Conservation (phyloP, 768 basidiomycete genomes). For the Macrolepiota fuliginosa region DNA sequence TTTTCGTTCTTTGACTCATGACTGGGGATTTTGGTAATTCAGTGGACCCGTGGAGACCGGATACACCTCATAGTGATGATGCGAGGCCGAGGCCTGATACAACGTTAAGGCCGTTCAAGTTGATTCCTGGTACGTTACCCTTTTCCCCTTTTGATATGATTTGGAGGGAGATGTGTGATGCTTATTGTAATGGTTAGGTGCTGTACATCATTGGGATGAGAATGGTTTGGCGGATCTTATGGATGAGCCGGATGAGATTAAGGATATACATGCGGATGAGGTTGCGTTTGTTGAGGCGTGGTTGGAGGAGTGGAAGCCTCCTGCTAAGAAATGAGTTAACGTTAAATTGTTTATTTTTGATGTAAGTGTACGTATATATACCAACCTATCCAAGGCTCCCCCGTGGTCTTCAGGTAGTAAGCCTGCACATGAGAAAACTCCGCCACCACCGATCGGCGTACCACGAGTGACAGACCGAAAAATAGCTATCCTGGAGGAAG, state of each 20-base stretch:
- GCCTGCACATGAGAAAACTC: no score
- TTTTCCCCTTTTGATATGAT: no score
- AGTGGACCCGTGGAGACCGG: slow-evolving; percentile 92
- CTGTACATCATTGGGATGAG: slow-evolving; percentile 75
- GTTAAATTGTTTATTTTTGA: not conserved
- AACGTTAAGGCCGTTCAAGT: slow-evolving; percentile 72
- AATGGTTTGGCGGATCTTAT: slow-evolving; percentile 62
- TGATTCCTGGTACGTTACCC: slow-evolving; percentile 71
- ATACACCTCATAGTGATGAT: slow-evolving; percentile 77
- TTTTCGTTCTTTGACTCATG: not conserved
- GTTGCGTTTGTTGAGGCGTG: slow-evolving; percentile 77
- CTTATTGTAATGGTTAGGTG: slow-evolving; percentile 36
- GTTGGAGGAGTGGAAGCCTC: slow-evolving; percentile 49
- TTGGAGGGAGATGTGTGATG: no score
- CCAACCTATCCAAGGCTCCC: no score
- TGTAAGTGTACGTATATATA: no score
- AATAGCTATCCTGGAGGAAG: no score
- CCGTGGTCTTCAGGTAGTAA: no score
- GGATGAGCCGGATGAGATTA: slow-evolving; percentile 76
- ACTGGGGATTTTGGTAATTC: not conserved
- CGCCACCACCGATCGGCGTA: no score
- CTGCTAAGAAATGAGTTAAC: slow-evolving; percentile 16
- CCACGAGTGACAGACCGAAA: no score
- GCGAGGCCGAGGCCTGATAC: slow-evolving; percentile 72
- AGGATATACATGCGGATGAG: slow-evolving; percentile 77